Evolutionary conservation across 1,284 basidiomycete genomes (phyloP).

Genomic region (Fomitopsis palustris): DNA sequence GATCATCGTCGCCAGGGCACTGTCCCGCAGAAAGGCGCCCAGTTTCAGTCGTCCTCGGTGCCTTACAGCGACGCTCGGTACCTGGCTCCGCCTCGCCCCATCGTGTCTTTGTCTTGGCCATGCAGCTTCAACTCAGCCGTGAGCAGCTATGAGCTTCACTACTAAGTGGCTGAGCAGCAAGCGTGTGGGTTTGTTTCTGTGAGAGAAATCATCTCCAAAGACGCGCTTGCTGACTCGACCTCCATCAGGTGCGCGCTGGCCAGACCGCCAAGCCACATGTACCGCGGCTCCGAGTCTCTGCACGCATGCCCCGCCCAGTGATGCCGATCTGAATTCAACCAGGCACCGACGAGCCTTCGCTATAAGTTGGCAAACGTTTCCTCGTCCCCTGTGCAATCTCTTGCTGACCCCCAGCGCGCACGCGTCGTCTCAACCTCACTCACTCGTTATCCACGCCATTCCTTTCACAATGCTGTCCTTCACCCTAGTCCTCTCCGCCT

Average conservation of each 20-base stretch:
- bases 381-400: neutral
- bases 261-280: neutral
- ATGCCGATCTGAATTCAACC: neutral
- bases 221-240: neutral
- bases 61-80: neutral
- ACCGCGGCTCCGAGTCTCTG: neutral
- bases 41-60: neutral
- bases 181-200: no score
- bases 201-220: no score
- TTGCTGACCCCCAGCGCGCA: neutral
- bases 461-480: constrained; percentile 2
- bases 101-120: no score
- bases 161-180: no score
- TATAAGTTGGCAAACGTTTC: neutral
- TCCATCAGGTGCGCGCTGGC: neutral
- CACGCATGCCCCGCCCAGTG: neutral
- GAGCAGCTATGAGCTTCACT: no score
- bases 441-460: constrained; percentile 1
- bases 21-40: no score
- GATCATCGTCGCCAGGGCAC: no score
- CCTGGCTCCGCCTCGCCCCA: no score
- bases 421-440: neutral
- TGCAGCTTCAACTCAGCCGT: no score
- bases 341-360: neutral
- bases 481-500: constrained; percentile 1